Evolutionary conservation across 1,284 basidiomycete species (phyloP), one percentile per base, ranked within the genome.

Genomic region (Wolfiporia cocos): DNA sequence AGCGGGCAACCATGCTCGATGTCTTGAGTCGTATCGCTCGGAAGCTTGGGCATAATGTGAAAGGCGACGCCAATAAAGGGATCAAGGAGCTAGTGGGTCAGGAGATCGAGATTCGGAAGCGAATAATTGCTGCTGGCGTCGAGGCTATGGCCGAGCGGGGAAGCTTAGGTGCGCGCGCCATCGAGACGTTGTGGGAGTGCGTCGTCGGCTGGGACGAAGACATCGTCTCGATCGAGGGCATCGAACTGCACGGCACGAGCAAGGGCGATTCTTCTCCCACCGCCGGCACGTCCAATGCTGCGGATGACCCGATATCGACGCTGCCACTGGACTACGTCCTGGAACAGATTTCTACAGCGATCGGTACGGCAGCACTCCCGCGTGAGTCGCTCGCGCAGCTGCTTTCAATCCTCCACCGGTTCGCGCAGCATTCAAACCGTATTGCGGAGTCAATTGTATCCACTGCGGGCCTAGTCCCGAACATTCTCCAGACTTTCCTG

Each of bases 1-100:
- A 97, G 58, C 72, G 92, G 21, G 79, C 86, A 7, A 78, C 81
- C 0, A 92, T 94, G 78, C 69, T 96, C 19, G 77, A 78, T 7
- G 71, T 95, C 0, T 65, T 96, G 0, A 72, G 73, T 0, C 73
- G 75, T 21, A 74, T 93, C 26, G 65, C 77, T 2, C 61, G 60
- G 36, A 68, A 67, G 43, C 55, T 79, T 17, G 66, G 58, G 20
- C 14, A 59, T 58, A 37, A 54, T 23, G 39, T 46, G 42, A 21
- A 23, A 10, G 46, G 56, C 5, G 54, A 62, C 23, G 60, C 30
- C 2, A 40, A 41, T 14, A 42, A 53, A 20, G 51, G 62, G 7
- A 55, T 74, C 26, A 48, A 59, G 17, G 70, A 74, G 42, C 54
- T 80, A 1, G 43, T 54, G 5, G 74, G 73, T 1, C 63, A 68